phyloP scores from a whole-genome alignment of 768 basidiomycete species.

The Termitomyces sp. region DNA sequence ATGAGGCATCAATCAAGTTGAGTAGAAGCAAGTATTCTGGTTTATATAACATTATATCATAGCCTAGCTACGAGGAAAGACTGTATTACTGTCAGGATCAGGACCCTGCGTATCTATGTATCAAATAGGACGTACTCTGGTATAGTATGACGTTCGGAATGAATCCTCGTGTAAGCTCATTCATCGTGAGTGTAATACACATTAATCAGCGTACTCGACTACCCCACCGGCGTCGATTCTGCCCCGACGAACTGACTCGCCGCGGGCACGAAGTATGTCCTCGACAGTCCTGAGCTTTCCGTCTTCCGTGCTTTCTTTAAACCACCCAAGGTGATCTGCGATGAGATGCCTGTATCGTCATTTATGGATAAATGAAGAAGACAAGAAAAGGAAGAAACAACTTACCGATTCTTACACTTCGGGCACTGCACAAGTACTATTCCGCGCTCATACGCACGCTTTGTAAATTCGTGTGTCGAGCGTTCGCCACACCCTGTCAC shows the following conservation, averaged over 20 bases:
- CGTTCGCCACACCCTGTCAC: constrained; percentile 65
- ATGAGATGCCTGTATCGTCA: constrained; percentile 64
- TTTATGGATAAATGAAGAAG: neutral
- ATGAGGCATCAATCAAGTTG: neutral
- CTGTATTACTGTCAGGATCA: constrained; percentile 1
- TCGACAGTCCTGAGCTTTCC: constrained; percentile 78
- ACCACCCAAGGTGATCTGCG: constrained; percentile 91
- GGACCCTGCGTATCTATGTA: neutral
- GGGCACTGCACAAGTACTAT: constrained; percentile 93
- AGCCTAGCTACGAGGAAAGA: neutral
- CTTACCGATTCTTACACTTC: constrained; percentile 80
- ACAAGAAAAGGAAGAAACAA: constrained; percentile 6
- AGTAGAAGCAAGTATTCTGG: neutral
- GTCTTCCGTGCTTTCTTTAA: constrained; percentile 72
- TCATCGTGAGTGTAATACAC: neutral
- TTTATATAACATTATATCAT: neutral
- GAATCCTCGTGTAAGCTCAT: neutral
- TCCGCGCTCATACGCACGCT: constrained; percentile 78
- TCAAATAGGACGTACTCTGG: constrained; percentile 2
- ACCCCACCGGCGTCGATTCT: constrained; percentile 43
- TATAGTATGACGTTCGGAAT: neutral
- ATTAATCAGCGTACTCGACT: constrained; percentile 40
- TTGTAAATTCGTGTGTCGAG: constrained; percentile 85
- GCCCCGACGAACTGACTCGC: constrained; percentile 65
- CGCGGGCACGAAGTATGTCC: constrained; percentile 70